Base-by-base conservation (phyloP, 129 eudicot genomes). In the sunflower (Helianthus annuus) region DNA sequence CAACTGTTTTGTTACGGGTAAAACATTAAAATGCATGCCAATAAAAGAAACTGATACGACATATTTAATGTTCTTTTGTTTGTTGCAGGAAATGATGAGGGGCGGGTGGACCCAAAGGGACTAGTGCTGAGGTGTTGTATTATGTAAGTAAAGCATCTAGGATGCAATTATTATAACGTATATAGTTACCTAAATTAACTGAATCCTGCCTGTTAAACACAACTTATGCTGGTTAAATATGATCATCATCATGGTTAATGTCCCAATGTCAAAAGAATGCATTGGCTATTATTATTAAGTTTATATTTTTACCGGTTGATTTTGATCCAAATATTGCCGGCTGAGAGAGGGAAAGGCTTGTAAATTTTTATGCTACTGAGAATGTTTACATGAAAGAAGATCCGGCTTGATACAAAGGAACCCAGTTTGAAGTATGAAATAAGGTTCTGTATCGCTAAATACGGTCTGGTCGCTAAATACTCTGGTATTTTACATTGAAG, bases 31-130 rank as follows among this genome's bases (percentile, higher is more conserved):
- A 36, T 19, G 42, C 45, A 4, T 51, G 29, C 29, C 16, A 12
- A 39, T 36, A 2, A 42, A 73, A 49, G 57, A 15, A 39, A 48
- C 39, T 13, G 17, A 45, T 40, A 73, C 32, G 32, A 27, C 32
- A 27, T 27, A 27, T 27, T 27, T 27, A 27, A 27, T 27, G 32
- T 32, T 27, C 29, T 27, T 59, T 24, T 10, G 34, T 59, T 59
- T 59, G 7, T 60, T 38, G 29, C 17, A 89, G 91, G 91, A 59
- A 89, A 86, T 58, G 96, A 89, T 63, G 96, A 86, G 62, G 88
- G 80, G 34, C 75, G 90, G 79, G 75, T 75, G 71, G 92, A 89
- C 78, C 85, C 81, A 11, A 89, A 89, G 79, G 92, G 96, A 55
- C 56, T 83, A 42, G 86, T 84, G 55, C 58, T 89, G 45, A 72